Evolutionary conservation across 345 rosid species (phyloP).

Genomic region (Corymbia maculata): DNA sequence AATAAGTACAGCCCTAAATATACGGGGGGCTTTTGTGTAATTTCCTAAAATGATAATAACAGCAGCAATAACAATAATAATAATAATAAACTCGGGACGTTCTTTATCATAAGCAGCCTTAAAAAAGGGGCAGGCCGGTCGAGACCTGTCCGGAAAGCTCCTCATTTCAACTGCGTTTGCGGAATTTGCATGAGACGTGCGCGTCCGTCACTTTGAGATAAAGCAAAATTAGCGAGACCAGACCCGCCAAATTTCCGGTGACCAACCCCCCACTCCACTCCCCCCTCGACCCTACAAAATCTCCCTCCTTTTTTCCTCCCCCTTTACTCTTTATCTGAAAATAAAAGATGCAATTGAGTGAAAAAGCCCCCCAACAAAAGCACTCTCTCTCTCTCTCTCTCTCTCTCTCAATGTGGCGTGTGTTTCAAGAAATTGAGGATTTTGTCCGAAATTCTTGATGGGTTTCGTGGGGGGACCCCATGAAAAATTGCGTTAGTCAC

Average conservation of each 20-base stretch:
- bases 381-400: background rate
- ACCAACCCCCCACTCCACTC: background rate
- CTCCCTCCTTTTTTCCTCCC: background rate
- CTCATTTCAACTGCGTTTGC: background rate
- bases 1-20: background rate
- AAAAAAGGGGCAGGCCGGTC: background rate
- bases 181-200: background rate
- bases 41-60: background rate
- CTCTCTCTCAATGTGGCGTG: background rate
- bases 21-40: background rate
- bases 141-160: background rate
- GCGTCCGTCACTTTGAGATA: background rate
- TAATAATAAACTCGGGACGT: background rate
- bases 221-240: background rate
- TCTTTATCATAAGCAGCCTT: background rate
- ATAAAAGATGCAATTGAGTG: background rate
- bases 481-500: background rate
- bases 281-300: background rate
- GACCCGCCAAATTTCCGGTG: background rate
- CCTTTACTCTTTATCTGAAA: background rate
- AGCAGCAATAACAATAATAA: background rate
- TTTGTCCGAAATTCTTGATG: background rate
- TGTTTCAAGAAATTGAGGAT: background rate
- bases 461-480: background rate
- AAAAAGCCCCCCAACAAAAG: background rate